Conservation (phyloP, 164 flowering plant species). For the Aristolochia californica region DNA sequence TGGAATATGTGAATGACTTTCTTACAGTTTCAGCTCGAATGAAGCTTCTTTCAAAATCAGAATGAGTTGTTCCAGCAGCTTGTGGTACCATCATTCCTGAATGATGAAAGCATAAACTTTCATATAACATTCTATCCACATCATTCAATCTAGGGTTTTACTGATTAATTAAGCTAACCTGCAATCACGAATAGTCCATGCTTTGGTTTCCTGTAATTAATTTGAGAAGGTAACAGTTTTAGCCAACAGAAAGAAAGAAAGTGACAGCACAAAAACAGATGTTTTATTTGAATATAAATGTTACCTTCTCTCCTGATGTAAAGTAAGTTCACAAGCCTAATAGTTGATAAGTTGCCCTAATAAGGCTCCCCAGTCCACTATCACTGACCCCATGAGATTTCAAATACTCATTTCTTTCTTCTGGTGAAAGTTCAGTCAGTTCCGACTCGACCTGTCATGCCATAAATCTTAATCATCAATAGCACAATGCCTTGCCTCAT, state of each 20-base stretch:
- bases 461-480: not conserved
- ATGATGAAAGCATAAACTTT: not conserved
- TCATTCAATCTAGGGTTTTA: too few species aligned
- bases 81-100: constrained; percentile 98
- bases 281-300: not conserved
- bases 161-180: constrained; percentile 39
- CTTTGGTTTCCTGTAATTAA: constrained; percentile 76
- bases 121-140: too few species aligned
- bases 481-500: not conserved
- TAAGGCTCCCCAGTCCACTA: constrained; percentile 95
- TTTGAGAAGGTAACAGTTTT: constrained; percentile 2
- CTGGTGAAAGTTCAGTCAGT: constrained; percentile 81
- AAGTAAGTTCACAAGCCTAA: constrained; percentile 86
- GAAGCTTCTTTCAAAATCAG: constrained; percentile 96
- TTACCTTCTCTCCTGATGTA: constrained; percentile 94
- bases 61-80: constrained; percentile 98
- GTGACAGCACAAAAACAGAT: constrained; percentile 1
- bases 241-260: not conserved
- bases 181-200: constrained; percentile 95
- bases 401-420: constrained; percentile 72
- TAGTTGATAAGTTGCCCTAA: constrained; percentile 72
- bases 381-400: constrained; percentile 77
- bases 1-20: not conserved
- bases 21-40: constrained; percentile 97
- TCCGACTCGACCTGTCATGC: constrained; percentile 81